Evolutionary conservation across 306 rosid genomes (phyloP), one percentile per base, ranked within the genome.

Genomic region (Senna tora): DNA sequence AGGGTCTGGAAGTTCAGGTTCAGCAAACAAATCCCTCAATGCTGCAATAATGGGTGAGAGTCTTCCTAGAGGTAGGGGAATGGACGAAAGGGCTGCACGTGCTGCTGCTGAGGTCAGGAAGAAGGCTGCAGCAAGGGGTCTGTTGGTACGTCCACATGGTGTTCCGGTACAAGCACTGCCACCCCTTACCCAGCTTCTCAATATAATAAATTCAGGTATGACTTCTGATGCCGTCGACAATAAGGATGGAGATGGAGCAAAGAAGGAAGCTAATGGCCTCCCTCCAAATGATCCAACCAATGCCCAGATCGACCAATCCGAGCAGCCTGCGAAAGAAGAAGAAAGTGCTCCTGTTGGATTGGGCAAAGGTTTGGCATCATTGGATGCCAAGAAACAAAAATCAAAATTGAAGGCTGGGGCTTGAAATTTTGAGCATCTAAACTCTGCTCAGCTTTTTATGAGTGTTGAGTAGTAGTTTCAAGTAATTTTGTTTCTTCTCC

Each of bases 81-180:
- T 76, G 9, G 99, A 95, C 63, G 97, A 91, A 85, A 84, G 99
- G 81, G 99, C 96, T 33, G 96, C 93, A 30, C 90, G 97, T 2
- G 99, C 97, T 2, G 89, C 96, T 58, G 96, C 99, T 10, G 99
- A 88, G 75, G 93, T 75, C 53, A 86, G 99, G 77, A 95, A 87
- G 91, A 95, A 91, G 79, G 99, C 96, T 53, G 96, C 91, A 0
- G 99, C 99, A 47, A 81, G 89, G 74, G 97, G 99, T 21, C 88
- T 95, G 54, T 76, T 81, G 46, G 83, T 87, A 25, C 96, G 97
- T 9, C 96, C 87, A 3, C 97, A 90, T 0, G 90, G 99, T 4
- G 96, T 91, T 22, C 96, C 97, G 0, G 92, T 91, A 57, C 99
- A 86, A 81, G 96, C 97, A 2, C 9, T 87, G 85, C 96, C 96